phyloP scores from a whole-genome alignment of 495 filamentous ascomycete genomes.

The Penicillium diatomitis region DNA sequence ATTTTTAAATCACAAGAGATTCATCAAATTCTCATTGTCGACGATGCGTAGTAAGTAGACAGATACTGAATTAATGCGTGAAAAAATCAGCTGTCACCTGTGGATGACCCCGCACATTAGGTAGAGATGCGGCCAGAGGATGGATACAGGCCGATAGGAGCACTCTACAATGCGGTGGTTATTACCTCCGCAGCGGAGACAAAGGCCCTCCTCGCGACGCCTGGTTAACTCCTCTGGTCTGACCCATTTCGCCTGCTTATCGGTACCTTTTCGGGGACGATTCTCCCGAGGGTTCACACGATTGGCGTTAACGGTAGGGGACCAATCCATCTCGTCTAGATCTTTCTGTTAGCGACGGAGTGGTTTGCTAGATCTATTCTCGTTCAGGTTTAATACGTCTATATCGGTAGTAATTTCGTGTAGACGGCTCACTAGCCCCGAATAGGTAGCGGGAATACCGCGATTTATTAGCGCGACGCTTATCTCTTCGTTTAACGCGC shows the following conservation, averaged over 20 bases:
- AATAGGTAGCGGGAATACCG: not conserved
- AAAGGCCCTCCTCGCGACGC: not conserved
- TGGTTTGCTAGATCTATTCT: too few species aligned
- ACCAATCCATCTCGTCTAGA: not conserved
- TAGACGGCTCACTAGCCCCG: not conserved
- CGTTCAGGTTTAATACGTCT: too few species aligned
- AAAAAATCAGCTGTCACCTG: too few species aligned
- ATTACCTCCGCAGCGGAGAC: not conserved
- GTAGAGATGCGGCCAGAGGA: too few species aligned
- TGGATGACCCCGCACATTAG: too few species aligned
- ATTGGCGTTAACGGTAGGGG: not conserved
- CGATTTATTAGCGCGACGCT: not conserved
- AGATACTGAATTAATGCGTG: too few species aligned
- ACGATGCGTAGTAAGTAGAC: too few species aligned
- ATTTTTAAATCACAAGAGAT: too few species aligned
- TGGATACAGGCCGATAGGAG: too few species aligned
- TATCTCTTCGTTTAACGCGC: not conserved
- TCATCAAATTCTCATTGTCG: too few species aligned
- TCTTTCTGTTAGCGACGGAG: not conserved
- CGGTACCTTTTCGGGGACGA: not conserved
- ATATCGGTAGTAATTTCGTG: not conserved
- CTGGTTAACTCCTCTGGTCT: not conserved
- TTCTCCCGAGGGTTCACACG: not conserved
- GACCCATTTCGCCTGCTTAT: not conserved
- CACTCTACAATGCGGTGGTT: not conserved